A percentile compares a stretch with the other conserved stretches of the same genome.
Conservation (phyloP, 495 filamentous ascomycete species). For the Aspergillus cavernicola region DNA sequence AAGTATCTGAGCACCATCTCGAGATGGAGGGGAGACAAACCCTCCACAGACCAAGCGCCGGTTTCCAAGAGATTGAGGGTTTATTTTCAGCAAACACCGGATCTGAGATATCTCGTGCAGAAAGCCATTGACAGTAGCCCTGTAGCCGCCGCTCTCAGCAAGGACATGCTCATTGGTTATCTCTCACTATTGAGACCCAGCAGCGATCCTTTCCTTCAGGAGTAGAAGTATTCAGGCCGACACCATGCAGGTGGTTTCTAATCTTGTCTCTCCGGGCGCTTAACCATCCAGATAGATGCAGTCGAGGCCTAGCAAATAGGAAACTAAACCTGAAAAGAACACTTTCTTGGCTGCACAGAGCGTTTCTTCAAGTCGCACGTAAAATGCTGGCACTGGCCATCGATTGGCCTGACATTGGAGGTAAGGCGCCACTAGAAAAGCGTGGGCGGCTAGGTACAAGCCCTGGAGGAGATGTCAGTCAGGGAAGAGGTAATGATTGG, state of each 20-base stretch:
- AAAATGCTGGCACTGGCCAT: background rate
- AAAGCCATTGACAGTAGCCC: slow-evolving; percentile 6
- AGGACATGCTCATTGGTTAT: slow-evolving; percentile 6
- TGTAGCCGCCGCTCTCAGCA: slow-evolving; percentile 10
- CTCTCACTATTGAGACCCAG: background rate
- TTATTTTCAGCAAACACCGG: slow-evolving; percentile 4
- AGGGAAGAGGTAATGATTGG: background rate
- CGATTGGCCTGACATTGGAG: slow-evolving; percentile 1
- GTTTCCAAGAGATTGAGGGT: slow-evolving; percentile 7
- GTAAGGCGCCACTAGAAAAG: background rate
- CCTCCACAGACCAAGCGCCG: background rate
- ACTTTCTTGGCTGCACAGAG: slow-evolving; percentile 1
- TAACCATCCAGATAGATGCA: slow-evolving; percentile 6
- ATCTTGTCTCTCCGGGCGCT: slow-evolving; percentile 11
- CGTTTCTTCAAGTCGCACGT: background rate
- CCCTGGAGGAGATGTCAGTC: background rate
- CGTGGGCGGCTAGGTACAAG: slow-evolving; percentile 10
- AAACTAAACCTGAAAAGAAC: background rate
- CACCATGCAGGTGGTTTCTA: slow-evolving; percentile 11
- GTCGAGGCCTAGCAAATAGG: background rate
- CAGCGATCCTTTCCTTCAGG: background rate
- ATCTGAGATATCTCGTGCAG: slow-evolving; percentile 6
- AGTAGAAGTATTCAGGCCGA: slow-evolving; percentile 4
- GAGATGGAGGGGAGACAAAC: background rate
- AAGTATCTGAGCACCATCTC: background rate